A percentile compares a stretch with the other conserved stretches of the same genome.
phyloP scores from a whole-genome alignment of 139 green algal genomes.

The Micromonas pusilla region DNA sequence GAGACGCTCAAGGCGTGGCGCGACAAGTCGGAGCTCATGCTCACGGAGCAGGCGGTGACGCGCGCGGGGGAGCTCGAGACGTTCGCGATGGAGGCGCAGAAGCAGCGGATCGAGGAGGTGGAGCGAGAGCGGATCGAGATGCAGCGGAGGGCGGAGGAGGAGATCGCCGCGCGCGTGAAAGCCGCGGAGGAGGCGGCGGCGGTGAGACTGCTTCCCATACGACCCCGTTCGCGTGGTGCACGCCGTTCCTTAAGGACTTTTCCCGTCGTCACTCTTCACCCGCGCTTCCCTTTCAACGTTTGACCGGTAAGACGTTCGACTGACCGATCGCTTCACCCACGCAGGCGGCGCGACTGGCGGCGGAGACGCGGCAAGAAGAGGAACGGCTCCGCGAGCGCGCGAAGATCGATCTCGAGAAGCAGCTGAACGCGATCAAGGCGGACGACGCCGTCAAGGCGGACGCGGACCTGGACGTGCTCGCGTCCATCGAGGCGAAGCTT shows the following conservation, averaged over 20 bases:
- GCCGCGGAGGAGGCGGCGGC: too few relatives aligned
- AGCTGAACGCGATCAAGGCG: too few relatives aligned
- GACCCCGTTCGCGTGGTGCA: too few relatives aligned
- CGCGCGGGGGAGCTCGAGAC: neutral
- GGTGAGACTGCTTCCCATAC: too few relatives aligned
- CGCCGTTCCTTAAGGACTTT: too few relatives aligned
- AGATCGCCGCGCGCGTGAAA: neutral
- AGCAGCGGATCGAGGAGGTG: neutral
- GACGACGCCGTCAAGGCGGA: neutral
- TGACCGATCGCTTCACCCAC: too few relatives aligned
- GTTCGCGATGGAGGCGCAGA: neutral
- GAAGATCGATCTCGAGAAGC: too few relatives aligned
- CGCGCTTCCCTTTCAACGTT: too few relatives aligned
- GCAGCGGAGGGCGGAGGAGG: neutral
- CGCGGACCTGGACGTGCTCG: neutral
- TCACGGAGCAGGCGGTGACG: neutral
- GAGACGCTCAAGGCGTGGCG: neutral
- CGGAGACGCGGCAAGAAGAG: neutral
- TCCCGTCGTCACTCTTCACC: too few relatives aligned
- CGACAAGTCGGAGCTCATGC: neutral
- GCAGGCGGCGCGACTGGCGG: too few relatives aligned
- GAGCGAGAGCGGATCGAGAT: constrained; percentile 3
- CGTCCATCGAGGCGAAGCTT: neutral
- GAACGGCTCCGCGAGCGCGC: too few relatives aligned
- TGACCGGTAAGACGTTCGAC: too few relatives aligned